These are phyloP conservation scores for Naematelia encephala DNA, from an alignment of 768 basidiomycete species.

Conservation along the genomic window DNA sequence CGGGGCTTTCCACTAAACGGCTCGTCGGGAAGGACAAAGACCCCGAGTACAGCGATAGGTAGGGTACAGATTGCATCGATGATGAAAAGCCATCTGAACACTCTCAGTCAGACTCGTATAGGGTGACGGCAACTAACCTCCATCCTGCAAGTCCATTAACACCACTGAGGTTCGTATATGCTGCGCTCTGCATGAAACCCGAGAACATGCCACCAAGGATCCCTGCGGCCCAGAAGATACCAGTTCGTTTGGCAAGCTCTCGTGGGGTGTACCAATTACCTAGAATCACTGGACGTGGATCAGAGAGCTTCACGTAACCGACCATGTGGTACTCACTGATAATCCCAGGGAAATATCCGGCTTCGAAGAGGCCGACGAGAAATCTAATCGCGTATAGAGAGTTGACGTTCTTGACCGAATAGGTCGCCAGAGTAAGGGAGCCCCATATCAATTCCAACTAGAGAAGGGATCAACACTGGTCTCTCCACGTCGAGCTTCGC, in stretches of 20 bases:
- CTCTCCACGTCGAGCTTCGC: too few relatives aligned
- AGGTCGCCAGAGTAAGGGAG: slow-evolving; percentile 33
- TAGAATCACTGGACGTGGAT: slow-evolving; percentile 23
- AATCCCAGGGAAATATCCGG: slow-evolving; percentile 36
- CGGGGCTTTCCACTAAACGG: slow-evolving; percentile 29
- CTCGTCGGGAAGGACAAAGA: slow-evolving; percentile 30
- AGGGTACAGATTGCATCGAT: slow-evolving; percentile 19
- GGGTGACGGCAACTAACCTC: slow-evolving; percentile 23
- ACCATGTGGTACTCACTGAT: too few relatives aligned
- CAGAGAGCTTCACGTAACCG: slow-evolving; percentile 14
- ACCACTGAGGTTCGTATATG: slow-evolving; percentile 36
- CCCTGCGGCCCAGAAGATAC: slow-evolving; percentile 27
- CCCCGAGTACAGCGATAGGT: slow-evolving; percentile 22
- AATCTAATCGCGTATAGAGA: slow-evolving; percentile 40
- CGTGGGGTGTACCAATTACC: slow-evolving; percentile 37
- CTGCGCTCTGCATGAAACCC: slow-evolving; percentile 37
- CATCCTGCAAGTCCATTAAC: slow-evolving; percentile 25
- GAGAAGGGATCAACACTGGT: too few relatives aligned
- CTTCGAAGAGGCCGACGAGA: slow-evolving; percentile 37
- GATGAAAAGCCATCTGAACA: slow-evolving; percentile 27
- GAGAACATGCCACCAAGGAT: slow-evolving; percentile 32
- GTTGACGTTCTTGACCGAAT: slow-evolving; percentile 30
- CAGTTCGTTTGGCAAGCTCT: slow-evolving; percentile 31
- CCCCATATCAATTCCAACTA: slow-evolving; percentile 40
- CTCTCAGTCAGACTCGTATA: too few relatives aligned